These are phyloP conservation scores for Citropsis articulata DNA, from an alignment of 345 rosid genomes.

Conservation along the genomic window DNA sequence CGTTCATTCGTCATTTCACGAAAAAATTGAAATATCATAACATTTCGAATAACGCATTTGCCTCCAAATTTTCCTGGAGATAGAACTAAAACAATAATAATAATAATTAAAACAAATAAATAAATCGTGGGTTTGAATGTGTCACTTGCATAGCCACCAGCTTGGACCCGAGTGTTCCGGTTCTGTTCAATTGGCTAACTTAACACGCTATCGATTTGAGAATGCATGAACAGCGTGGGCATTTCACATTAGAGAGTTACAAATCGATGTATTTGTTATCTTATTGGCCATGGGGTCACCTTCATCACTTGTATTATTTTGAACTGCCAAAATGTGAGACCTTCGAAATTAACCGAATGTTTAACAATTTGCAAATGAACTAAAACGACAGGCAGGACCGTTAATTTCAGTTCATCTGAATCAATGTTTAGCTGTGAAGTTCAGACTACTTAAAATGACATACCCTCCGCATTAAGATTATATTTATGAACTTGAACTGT, in stretches of 20 bases:
- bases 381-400: neutral
- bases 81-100: neutral
- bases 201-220: conserved; percentile 8
- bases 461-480: too few species aligned
- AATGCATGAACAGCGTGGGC: neutral
- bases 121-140: neutral
- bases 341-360: neutral
- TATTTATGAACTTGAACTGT: too few species aligned
- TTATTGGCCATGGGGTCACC: neutral
- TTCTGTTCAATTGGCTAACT: neutral
- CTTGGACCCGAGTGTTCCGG: conserved; percentile 18
- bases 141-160: conserved; percentile 22
- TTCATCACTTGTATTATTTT: neutral
- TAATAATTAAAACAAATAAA: neutral
- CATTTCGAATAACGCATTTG: too few species aligned
- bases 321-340: neutral
- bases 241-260: neutral
- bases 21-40: neutral
- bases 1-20: neutral
- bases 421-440: too few species aligned
- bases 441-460: too few species aligned
- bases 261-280: neutral
- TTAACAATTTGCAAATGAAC: neutral
- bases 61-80: neutral
- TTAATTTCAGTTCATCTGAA: too few species aligned